phyloP scores from a whole-genome alignment of 352 stramenopile species.

The Ochromonadaceae sp. region DNA sequence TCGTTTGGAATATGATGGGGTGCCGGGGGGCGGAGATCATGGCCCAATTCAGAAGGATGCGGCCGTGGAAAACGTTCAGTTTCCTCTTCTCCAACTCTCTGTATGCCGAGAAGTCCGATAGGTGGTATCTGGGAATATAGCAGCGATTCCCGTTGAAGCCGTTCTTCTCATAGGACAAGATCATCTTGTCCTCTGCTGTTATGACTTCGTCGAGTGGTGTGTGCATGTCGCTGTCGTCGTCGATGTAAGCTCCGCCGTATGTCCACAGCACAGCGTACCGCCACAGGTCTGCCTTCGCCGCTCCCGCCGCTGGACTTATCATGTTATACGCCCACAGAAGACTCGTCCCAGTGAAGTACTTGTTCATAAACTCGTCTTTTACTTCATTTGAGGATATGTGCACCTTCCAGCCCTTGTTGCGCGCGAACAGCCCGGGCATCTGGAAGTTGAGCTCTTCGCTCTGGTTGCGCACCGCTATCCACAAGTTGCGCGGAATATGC shows the following conservation, averaged over 20 bases:
- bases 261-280: conserved; percentile 13
- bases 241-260: conserved; percentile 16
- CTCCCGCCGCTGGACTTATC: not conserved
- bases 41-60: conserved; percentile 15
- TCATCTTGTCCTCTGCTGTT: not conserved
- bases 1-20: not conserved
- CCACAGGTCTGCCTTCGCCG: conserved; percentile 15
- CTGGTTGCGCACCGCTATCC: not conserved
- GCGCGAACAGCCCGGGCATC: not conserved
- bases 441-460: not conserved
- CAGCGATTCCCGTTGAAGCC: conserved; percentile 14
- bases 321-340: conserved; percentile 14
- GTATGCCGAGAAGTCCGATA: conserved; percentile 14
- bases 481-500: not conserved
- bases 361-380: conserved; percentile 17
- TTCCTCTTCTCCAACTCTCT: not conserved
- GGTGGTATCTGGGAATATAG: conserved; percentile 12
- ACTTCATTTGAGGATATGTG: conserved; percentile 3
- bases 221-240: conserved; percentile 10
- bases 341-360: not conserved
- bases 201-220: conserved; percentile 5
- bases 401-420: not conserved
- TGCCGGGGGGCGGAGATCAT: not conserved
- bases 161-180: conserved; percentile 14
- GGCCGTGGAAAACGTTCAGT: not conserved